Percentiles rank a stretch among this genome's conserved stretches.
Evolutionary conservation across 805 yeast species (phyloP).

Genomic region (Candida argentea): DNA sequence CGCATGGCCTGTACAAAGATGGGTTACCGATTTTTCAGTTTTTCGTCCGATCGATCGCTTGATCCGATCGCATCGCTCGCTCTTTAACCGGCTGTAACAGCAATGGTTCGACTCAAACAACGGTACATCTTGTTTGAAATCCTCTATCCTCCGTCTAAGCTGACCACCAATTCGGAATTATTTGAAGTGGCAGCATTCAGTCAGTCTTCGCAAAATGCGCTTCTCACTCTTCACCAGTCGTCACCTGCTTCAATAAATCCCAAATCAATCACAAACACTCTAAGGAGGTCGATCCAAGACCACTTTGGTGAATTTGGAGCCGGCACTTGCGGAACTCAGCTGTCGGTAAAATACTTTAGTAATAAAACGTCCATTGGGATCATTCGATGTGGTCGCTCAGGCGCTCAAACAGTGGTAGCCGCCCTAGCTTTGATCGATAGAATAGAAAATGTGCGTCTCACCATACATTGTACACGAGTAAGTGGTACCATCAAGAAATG

Average conservation of each 20-base stretch:
- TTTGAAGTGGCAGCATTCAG: slow-evolving; percentile 14
- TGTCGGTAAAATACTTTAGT: slow-evolving; percentile 71
- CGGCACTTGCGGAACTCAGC: slow-evolving; percentile 50
- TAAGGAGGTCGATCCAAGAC: slow-evolving; percentile 46
- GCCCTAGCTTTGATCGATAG: slow-evolving; percentile 50
- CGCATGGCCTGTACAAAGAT: too few relatives aligned
- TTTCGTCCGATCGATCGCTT: too few relatives aligned
- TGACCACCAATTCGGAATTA: slow-evolving; percentile 5
- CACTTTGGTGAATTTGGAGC: slow-evolving; percentile 75
- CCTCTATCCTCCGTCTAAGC: slow-evolving; percentile 43
- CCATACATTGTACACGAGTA: slow-evolving; percentile 55
- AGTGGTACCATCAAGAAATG: slow-evolving; percentile 86
- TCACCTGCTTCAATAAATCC: slow-evolving; percentile 40
- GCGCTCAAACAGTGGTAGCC: slow-evolving; percentile 51
- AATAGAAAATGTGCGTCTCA: slow-evolving; percentile 39
- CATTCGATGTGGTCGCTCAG: slow-evolving; percentile 61
- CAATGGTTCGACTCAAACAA: slow-evolving; percentile 83
- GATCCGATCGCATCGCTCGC: too few relatives aligned
- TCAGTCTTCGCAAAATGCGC: slow-evolving; percentile 23
- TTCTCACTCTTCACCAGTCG: slow-evolving; percentile 40
- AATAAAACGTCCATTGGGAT: slow-evolving; percentile 78
- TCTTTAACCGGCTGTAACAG: neutral
- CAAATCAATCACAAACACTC: slow-evolving; percentile 39
- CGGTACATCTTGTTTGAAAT: slow-evolving; percentile 78
- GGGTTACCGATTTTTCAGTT: too few relatives aligned